A percentile compares a stretch with the other conserved stretches of the same genome.
Evolutionary conservation across 2,329 filamentous ascomycete species (phyloP).

Genomic region (Fusarium bactridioides): DNA sequence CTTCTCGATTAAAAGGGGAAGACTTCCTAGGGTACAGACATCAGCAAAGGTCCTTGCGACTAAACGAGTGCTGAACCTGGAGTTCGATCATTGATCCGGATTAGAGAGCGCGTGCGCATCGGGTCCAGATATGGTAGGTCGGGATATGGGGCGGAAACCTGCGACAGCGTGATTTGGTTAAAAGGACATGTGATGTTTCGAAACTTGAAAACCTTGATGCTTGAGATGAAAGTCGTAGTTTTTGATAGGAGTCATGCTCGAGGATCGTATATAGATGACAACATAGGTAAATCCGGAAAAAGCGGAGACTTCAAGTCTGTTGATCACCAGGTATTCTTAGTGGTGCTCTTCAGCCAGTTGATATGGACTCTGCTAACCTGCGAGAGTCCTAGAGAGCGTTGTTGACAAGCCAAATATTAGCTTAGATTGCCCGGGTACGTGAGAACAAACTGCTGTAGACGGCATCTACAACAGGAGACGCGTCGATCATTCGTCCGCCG

Average conservation of each 20-base stretch:
- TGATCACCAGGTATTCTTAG: slow-evolving; percentile 41
- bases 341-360: slow-evolving; percentile 38
- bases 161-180: slow-evolving; percentile 41
- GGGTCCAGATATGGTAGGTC: slow-evolving; percentile 22
- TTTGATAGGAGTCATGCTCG: slow-evolving; percentile 16
- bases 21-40: slow-evolving; percentile 44
- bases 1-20: slow-evolving; percentile 25
- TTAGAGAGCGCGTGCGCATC: slow-evolving; percentile 12
- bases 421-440: slow-evolving; percentile 81
- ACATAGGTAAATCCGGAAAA: slow-evolving; percentile 16
- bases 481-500: slow-evolving; percentile 90
- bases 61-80: slow-evolving; percentile 42
- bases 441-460: slow-evolving; percentile 98
- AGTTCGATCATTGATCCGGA: slow-evolving; percentile 28
- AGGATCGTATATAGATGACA: slow-evolving; percentile 2
- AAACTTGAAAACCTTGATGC: slow-evolving; percentile 32
- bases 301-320: slow-evolving; percentile 42
- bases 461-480: slow-evolving; percentile 95
- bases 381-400: slow-evolving; percentile 57
- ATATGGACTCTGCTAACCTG: slow-evolving; percentile 47
- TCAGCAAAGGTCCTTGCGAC: slow-evolving; percentile 41
- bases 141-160: slow-evolving; percentile 32
- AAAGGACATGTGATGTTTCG: slow-evolving; percentile 31
- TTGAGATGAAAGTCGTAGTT: slow-evolving; percentile 26
- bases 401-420: slow-evolving; percentile 61